Evolutionary conservation across 108 stramenopile genomes (phyloP).

Genomic region (Cylindrotheca closterium): DNA sequence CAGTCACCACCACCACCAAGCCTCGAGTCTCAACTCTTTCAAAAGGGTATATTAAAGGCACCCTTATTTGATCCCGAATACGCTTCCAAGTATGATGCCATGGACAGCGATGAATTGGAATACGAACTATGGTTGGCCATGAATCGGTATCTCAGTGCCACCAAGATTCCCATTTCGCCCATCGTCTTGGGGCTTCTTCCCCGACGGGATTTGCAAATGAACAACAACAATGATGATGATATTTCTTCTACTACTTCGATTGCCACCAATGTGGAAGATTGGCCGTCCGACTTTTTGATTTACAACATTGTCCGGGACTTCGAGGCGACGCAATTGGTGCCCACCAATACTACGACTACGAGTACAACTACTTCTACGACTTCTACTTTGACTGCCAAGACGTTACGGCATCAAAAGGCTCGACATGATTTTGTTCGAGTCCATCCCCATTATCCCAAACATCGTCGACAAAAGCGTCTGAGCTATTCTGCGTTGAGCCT

Average conservation of each 20-base stretch:
- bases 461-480: conserved; percentile 59
- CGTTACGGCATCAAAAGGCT: neutral
- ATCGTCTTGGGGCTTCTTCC: conserved; percentile 53
- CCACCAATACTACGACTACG: neutral
- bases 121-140: conserved; percentile 59
- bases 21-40: conserved; percentile 49
- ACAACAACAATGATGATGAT: neutral
- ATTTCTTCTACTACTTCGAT: neutral
- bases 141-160: conserved; percentile 44
- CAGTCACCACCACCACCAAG: conserved; percentile 17
- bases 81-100: neutral
- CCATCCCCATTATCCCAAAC: conserved; percentile 51
- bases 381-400: too few relatives aligned
- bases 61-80: conserved; percentile 17
- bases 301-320: neutral
- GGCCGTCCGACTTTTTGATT: neutral
- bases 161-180: conserved; percentile 40
- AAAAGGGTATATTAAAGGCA: conserved; percentile 39
- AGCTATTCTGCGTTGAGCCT: conserved; percentile 61
- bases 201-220: conserved; percentile 4
- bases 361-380: neutral
- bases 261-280: neutral
- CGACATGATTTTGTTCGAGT: conserved; percentile 29
- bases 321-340: neutral
- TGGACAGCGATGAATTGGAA: conserved; percentile 47